A percentile compares a stretch with the other conserved stretches of the same genome.
These are phyloP conservation scores for Scenedesmus sp. DNA, from an alignment of 163 green algal species.

Conservation along the genomic window DNA sequence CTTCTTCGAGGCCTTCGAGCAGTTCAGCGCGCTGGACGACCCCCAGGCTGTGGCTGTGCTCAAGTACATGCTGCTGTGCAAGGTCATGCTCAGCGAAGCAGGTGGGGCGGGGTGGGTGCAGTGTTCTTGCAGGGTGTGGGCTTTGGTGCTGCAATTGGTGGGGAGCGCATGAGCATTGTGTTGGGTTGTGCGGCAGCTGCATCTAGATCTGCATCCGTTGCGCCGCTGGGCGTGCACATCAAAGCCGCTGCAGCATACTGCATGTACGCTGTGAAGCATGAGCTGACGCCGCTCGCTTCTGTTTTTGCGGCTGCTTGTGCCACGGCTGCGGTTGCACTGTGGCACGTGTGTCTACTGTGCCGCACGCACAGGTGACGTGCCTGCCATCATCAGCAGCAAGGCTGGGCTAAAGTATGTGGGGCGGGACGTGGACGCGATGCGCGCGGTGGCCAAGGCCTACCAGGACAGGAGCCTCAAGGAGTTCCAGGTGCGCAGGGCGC, in stretches of 20 bases:
- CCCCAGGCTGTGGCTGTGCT: constrained; percentile 84
- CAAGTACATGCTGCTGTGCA: constrained; percentile 99
- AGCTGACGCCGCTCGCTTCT: too few species aligned
- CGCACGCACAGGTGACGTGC: constrained; percentile 40
- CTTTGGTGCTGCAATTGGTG: not conserved
- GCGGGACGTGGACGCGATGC: constrained; percentile 92
- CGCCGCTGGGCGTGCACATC: not conserved
- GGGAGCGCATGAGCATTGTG: not conserved
- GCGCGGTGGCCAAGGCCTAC: constrained; percentile 90
- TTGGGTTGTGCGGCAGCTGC: not conserved
- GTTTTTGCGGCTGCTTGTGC: not conserved
- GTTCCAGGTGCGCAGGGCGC: constrained; percentile 77
- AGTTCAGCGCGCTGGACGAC: constrained; percentile 88
- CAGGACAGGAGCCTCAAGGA: constrained; percentile 88
- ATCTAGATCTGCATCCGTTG: not conserved
- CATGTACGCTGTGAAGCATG: not conserved
- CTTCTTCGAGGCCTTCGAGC: constrained; percentile 99
- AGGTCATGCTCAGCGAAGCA: constrained; percentile 91
- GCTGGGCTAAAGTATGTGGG: constrained; percentile 93
- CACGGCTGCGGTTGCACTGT: not conserved
- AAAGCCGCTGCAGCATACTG: not conserved
- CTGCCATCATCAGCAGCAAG: constrained; percentile 93
- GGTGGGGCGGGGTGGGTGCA: constrained; percentile 11
- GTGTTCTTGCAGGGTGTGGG: not conserved
- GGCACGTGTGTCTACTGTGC: not conserved